Evolutionary conservation across 2,329 filamentous ascomycete species (phyloP).

Genomic region (Penicillium brasilianum): DNA sequence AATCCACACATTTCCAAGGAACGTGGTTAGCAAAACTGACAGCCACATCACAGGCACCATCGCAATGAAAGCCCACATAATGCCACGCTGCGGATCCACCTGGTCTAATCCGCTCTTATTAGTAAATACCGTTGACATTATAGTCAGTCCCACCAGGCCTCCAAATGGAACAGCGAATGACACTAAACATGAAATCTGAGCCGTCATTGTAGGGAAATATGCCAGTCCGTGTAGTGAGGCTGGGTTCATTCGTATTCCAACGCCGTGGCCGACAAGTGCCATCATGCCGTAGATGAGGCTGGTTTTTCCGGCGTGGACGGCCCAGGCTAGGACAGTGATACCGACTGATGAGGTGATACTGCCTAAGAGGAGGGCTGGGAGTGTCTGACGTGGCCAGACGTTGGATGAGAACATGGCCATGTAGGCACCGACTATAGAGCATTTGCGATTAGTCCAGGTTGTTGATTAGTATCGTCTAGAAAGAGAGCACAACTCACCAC

Average conservation of each 20-base stretch:
- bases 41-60: slow-evolving; percentile 64
- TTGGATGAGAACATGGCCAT: slow-evolving; percentile 65
- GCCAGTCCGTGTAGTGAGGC: slow-evolving; percentile 66
- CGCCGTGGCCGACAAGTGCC: slow-evolving; percentile 66
- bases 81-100: slow-evolving; percentile 55
- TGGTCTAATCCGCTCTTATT: slow-evolving; percentile 53
- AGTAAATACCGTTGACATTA: slow-evolving; percentile 73
- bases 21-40: slow-evolving; percentile 50
- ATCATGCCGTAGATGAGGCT: slow-evolving; percentile 68
- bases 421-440: slow-evolving; percentile 57
- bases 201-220: slow-evolving; percentile 63
- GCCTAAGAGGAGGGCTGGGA: slow-evolving; percentile 62
- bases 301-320: slow-evolving; percentile 56
- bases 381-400: slow-evolving; percentile 65
- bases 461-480: neutral
- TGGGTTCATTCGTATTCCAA: slow-evolving; percentile 69
- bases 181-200: slow-evolving; percentile 65
- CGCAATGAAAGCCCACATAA: slow-evolving; percentile 69
- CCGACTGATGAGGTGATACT: slow-evolving; percentile 63
- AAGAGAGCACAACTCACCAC: slow-evolving; percentile 45
- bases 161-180: slow-evolving; percentile 66
- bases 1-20: slow-evolving; percentile 61
- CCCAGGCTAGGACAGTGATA: slow-evolving; percentile 63
- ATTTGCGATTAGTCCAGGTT: neutral
- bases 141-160: slow-evolving; percentile 67